These are phyloP conservation scores for Hyaloscypha finlandica DNA, from an alignment of 495 filamentous ascomycete species.

Conservation along the genomic window DNA sequence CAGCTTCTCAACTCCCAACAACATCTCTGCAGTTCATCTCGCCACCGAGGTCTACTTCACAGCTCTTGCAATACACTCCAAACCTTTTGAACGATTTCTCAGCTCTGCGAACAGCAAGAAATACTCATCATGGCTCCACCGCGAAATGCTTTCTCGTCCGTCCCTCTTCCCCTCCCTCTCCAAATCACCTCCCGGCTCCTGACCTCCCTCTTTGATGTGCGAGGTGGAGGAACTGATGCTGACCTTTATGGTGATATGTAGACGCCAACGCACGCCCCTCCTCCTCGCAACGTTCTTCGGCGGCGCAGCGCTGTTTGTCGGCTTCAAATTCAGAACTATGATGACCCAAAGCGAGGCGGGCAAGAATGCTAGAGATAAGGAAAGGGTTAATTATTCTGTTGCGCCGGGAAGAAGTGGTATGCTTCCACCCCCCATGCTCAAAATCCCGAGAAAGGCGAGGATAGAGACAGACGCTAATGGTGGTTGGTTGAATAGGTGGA, in stretches of 20 bases:
- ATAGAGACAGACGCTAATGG: neutral
- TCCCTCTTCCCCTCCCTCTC: neutral
- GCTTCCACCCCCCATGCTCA: slow-evolving; percentile 7
- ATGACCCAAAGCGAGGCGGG: slow-evolving; percentile 28
- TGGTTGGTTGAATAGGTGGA: slow-evolving; percentile 2
- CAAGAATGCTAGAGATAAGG: slow-evolving; percentile 26
- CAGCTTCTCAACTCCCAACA: neutral
- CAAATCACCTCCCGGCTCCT: neutral
- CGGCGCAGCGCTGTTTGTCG: slow-evolving; percentile 28
- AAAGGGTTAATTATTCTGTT: slow-evolving; percentile 26
- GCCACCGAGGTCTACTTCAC: neutral
- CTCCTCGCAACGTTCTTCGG: slow-evolving; percentile 25
- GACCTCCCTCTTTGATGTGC: neutral
- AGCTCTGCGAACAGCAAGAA: neutral
- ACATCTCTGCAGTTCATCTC: neutral
- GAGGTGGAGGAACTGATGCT: slow-evolving; percentile 1
- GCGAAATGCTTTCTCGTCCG: neutral
- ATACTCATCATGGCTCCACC: neutral
- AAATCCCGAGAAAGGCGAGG: neutral
- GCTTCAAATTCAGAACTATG: slow-evolving; percentile 32
- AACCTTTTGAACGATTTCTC: neutral
- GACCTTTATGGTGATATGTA: slow-evolving; percentile 1
- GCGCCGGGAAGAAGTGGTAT: slow-evolving; percentile 31
- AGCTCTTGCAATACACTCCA: neutral
- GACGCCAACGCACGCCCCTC: slow-evolving; percentile 25